Evolutionary conservation across 768 basidiomycete genomes (phyloP).

Genomic region (Lactarius tabidus): DNA sequence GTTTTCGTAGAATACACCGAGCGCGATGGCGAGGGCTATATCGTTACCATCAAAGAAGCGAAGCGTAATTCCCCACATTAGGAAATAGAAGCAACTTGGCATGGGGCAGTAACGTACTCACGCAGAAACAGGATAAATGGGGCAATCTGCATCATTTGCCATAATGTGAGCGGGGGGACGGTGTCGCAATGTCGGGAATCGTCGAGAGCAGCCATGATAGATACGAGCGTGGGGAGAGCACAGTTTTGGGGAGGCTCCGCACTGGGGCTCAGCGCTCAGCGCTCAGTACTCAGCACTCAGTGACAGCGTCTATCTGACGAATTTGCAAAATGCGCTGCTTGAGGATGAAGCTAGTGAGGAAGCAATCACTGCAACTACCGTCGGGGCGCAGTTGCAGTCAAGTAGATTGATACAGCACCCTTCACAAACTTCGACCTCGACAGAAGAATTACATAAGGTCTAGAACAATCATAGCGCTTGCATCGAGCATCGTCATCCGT

Average conservation of each 20-base stretch:
- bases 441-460: neutral
- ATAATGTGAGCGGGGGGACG: neutral
- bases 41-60: too few species aligned
- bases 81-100: neutral
- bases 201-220: neutral
- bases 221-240: neutral
- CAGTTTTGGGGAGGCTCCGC: neutral
- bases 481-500: neutral
- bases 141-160: neutral
- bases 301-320: neutral
- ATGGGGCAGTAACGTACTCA: neutral
- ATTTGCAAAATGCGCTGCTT: neutral
- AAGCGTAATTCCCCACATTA: neutral
- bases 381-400: neutral
- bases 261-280: too few species aligned
- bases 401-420: neutral
- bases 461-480: neutral
- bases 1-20: slow-evolving; percentile 6
- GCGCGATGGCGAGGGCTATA: neutral
- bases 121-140: neutral
- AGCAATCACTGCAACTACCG: neutral
- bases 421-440: neutral
- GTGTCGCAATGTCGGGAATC: neutral
- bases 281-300: too few species aligned
- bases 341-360: neutral